Conservation (phyloP, 805 yeast genomes). For the Nakazawaea peltata region DNA sequence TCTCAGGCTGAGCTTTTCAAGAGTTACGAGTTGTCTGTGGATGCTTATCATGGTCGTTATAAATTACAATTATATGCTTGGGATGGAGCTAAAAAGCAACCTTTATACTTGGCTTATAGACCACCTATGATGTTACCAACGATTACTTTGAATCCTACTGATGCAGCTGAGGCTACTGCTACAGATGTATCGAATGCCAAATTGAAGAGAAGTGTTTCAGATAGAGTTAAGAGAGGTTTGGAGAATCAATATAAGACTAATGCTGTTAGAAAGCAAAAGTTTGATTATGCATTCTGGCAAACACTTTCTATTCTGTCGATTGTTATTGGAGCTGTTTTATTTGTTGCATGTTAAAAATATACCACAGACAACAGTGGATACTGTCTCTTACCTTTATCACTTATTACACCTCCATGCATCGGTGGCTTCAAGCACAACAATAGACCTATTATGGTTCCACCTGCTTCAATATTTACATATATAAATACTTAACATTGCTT, state of each 20-base stretch:
- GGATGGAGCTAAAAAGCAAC: conserved; percentile 77
- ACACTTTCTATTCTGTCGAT: conserved; percentile 40
- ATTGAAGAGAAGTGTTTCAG: too few relatives aligned
- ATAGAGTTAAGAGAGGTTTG: conserved; percentile 58
- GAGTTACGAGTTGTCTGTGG: conserved; percentile 52
- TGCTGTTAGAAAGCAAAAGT: conserved; percentile 39
- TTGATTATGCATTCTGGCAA: conserved; percentile 46
- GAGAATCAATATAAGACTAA: conserved; percentile 76
- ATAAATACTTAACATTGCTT: too few relatives aligned
- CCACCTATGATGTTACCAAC: conserved; percentile 98
- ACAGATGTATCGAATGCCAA: conserved; percentile 17
- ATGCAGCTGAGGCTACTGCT: conserved; percentile 26
- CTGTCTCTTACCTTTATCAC: too few relatives aligned
- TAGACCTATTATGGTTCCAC: too few relatives aligned
- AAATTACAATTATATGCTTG: conserved; percentile 65
- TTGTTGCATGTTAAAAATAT: conserved; percentile 4
- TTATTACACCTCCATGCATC: too few relatives aligned
- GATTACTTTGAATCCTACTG: conserved; percentile 78
- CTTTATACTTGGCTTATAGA: conserved; percentile 82
- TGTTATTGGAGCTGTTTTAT: conserved; percentile 19
- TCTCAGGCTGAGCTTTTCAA: conserved; percentile 55
- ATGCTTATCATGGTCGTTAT: conserved; percentile 79
- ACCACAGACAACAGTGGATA: too few relatives aligned
- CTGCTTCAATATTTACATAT: too few relatives aligned
- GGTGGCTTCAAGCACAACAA: too few relatives aligned